phyloP scores from a whole-genome alignment of 192 early-diverging fungal genomes.

The Coemansia umbellata region DNA sequence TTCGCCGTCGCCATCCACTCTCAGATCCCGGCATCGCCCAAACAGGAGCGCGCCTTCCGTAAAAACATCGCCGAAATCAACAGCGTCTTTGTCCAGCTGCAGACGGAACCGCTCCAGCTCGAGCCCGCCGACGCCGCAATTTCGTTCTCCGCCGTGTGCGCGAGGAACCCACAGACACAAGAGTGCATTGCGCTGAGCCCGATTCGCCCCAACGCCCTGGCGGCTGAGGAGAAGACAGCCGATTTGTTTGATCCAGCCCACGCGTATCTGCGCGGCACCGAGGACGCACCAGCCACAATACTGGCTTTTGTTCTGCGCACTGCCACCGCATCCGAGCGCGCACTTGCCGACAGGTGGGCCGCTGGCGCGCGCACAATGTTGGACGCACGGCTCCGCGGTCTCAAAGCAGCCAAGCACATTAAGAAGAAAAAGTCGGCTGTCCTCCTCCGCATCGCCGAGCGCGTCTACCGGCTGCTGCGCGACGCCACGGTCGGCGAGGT shows the following conservation, averaged over 20 bases:
- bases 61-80: slow-evolving; percentile 25
- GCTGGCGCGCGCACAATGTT: slow-evolving; percentile 13
- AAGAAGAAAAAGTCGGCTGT: slow-evolving; percentile 1
- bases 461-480: slow-evolving; percentile 63
- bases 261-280: slow-evolving; percentile 47
- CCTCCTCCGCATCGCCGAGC: slow-evolving; percentile 31
- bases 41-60: slow-evolving; percentile 30
- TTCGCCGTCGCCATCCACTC: slow-evolving; percentile 31
- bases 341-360: slow-evolving; percentile 24
- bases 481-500: slow-evolving; percentile 74
- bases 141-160: slow-evolving; percentile 43
- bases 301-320: slow-evolving; percentile 49
- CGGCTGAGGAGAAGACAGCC: slow-evolving; percentile 9
- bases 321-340: slow-evolving; percentile 2
- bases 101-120: background rate
- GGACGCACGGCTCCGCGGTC: slow-evolving; percentile 20
- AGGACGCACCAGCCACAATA: slow-evolving; percentile 25
- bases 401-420: background rate
- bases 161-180: slow-evolving; percentile 31
- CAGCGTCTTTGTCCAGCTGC: slow-evolving; percentile 19
- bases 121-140: background rate
- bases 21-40: background rate
- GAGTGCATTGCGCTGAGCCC: slow-evolving; percentile 60
- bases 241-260: slow-evolving; percentile 36
- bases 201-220: slow-evolving; percentile 23